Conservation (phyloP, 441 rosid genomes). For the Corymbia citriodora region DNA sequence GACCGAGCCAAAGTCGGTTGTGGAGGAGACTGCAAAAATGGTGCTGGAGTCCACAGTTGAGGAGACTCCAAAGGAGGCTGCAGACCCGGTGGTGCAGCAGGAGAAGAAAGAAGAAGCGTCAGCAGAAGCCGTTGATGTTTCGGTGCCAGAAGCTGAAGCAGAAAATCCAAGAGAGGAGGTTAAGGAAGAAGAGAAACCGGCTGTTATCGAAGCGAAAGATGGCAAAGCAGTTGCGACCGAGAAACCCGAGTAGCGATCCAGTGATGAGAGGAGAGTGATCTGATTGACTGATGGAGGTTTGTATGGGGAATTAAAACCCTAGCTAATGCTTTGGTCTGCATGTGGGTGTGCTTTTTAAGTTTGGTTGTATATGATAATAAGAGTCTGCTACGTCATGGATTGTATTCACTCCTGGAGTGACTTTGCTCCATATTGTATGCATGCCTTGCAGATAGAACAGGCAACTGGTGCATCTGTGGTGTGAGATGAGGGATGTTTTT, state of each 20-base stretch:
- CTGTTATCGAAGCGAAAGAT: background rate
- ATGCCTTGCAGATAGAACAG: background rate
- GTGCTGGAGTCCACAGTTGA: background rate
- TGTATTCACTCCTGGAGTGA: background rate
- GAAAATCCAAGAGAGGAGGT: conserved; percentile 17
- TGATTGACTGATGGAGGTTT: background rate
- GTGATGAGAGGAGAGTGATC: background rate
- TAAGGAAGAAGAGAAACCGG: conserved; percentile 14
- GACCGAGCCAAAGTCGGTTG: background rate
- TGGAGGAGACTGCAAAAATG: background rate
- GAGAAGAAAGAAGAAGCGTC: conserved; percentile 15
- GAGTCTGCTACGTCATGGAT: background rate
- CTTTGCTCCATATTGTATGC: background rate
- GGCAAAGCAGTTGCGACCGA: conserved; percentile 1
- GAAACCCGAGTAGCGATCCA: conserved; percentile 16
- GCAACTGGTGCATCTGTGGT: background rate
- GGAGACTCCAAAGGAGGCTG: background rate
- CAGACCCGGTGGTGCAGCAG: background rate
- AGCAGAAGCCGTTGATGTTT: conserved; percentile 3
- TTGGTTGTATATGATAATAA: background rate
- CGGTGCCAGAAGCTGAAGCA: conserved; percentile 8
- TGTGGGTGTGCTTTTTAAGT: background rate
- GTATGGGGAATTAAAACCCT: background rate
- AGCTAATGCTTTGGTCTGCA: background rate
- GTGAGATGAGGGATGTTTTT: background rate